These are phyloP conservation scores for Cerrena zonata DNA, from an alignment of 1,284 basidiomycete species.

Conservation along the genomic window DNA sequence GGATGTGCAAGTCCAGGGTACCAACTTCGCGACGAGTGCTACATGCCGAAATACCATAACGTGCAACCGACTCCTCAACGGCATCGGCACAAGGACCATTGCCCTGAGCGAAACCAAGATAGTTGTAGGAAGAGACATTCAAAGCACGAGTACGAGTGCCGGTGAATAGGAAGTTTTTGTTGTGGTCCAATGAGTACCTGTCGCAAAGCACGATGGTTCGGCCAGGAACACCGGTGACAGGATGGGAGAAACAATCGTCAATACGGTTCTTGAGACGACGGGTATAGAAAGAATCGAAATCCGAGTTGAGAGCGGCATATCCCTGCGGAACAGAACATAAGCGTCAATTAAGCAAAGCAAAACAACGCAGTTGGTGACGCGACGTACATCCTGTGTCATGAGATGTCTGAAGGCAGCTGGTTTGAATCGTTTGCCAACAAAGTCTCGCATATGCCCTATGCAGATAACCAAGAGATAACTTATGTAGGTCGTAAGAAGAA, in stretches of 20 bases:
- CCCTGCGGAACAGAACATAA: conserved; percentile 47
- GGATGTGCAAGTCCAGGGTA: conserved; percentile 76
- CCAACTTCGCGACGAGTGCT: conserved; percentile 82
- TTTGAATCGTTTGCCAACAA: conserved; percentile 83
- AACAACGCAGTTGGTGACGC: too few relatives aligned
- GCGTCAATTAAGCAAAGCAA: conserved; percentile 8
- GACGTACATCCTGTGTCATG: conserved; percentile 73
- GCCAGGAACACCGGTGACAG: conserved; percentile 91
- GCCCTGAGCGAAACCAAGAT: conserved; percentile 95
- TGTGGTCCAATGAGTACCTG: conserved; percentile 79
- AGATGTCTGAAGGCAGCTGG: conserved; percentile 75
- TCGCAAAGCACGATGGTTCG: conserved; percentile 87
- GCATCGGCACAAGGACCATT: conserved; percentile 90
- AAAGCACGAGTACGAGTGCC: conserved; percentile 83
- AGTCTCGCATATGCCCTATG: conserved; percentile 91
- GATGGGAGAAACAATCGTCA: conserved; percentile 93
- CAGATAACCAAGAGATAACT: conserved; percentile 85
- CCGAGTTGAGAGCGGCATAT: conserved; percentile 93
- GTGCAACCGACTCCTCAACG: conserved; percentile 74
- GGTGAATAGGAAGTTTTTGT: conserved; percentile 73
- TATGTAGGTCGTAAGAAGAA: conserved; percentile 87
- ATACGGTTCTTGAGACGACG: conserved; percentile 90
- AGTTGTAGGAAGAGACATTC: conserved; percentile 98
- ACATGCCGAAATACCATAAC: conserved; percentile 76
- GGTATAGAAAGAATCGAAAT: conserved; percentile 99